Conservation (phyloP, 2,329 filamentous ascomycete species). For the Aspergillus ibericus region DNA sequence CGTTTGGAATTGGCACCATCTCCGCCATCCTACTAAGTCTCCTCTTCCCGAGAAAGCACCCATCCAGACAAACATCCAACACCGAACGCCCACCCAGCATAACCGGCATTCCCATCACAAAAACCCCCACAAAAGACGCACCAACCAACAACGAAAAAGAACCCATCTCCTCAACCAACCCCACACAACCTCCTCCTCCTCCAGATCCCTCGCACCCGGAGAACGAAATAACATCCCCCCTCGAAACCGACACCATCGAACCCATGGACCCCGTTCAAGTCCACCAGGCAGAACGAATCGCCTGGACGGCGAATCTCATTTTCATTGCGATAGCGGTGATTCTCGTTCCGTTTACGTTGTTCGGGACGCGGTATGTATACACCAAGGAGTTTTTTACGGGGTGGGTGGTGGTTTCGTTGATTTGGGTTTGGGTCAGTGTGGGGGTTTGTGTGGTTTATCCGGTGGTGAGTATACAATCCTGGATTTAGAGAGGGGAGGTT, state of each 20-base stretch:
- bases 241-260: conserved; percentile 41
- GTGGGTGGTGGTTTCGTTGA: conserved; percentile 43
- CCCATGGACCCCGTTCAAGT: conserved; percentile 44
- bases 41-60: conserved; percentile 33
- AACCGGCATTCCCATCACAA: background rate
- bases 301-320: conserved; percentile 35
- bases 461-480: conserved; percentile 19
- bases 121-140: background rate
- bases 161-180: background rate
- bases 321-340: conserved; percentile 41
- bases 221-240: conserved; percentile 47
- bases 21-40: conserved; percentile 36
- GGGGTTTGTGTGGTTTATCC: conserved; percentile 43
- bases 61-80: background rate
- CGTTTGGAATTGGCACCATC: conserved; percentile 37
- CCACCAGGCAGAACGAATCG: conserved; percentile 38
- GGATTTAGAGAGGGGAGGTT: background rate
- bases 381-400: conserved; percentile 37
- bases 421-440: conserved; percentile 44
- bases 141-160: background rate
- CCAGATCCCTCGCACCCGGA: conserved; percentile 24
- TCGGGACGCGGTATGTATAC: conserved; percentile 41
- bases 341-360: conserved; percentile 43
- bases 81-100: background rate
- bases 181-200: background rate